These are phyloP conservation scores for Macrocybe sp. DNA, from an alignment of 1,284 basidiomycete genomes.

Conservation along the genomic window DNA sequence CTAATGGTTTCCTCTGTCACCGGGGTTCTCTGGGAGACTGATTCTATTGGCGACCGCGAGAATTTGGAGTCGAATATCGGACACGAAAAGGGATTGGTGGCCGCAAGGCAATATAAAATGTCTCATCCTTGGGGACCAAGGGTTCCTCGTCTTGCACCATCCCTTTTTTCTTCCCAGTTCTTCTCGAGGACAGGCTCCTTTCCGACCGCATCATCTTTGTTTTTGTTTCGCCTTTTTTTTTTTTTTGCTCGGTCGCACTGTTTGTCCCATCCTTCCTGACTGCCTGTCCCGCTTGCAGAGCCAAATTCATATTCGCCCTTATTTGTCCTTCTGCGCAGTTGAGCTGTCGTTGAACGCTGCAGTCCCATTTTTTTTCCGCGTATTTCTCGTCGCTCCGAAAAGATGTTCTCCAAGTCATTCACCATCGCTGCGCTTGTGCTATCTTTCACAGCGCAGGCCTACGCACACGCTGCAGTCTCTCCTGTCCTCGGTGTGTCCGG, in stretches of 20 bases:
- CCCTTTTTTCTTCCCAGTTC: background rate
- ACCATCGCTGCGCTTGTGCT: constrained; percentile 25
- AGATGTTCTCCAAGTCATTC: constrained; percentile 33
- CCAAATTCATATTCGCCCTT: no score
- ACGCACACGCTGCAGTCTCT: constrained; percentile 41
- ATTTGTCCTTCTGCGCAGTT: no score
- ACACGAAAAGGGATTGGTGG: background rate
- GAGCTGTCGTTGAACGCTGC: constrained; percentile 5
- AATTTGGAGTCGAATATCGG: background rate
- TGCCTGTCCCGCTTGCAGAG: no score
- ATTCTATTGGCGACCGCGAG: background rate
- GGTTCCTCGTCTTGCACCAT: constrained; percentile 1
- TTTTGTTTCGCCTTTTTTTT: background rate
- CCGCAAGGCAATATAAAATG: background rate
- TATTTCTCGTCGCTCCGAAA: constrained; percentile 2
- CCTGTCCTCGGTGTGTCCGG: constrained; percentile 45
- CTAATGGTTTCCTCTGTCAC: background rate
- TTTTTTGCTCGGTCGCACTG: background rate
- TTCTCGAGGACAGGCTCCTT: constrained; percentile 2
- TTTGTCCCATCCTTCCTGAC: constrained; percentile 2
- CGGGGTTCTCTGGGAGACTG: background rate
- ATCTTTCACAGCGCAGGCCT: constrained; percentile 27
- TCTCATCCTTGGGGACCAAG: background rate
- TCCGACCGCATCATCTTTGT: background rate
- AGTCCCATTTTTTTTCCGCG: constrained; percentile 6